A percentile compares a stretch with the other conserved stretches of the same genome.
Evolutionary conservation across 345 rosid genomes (phyloP).

Genomic region (Physaria fendleri): DNA sequence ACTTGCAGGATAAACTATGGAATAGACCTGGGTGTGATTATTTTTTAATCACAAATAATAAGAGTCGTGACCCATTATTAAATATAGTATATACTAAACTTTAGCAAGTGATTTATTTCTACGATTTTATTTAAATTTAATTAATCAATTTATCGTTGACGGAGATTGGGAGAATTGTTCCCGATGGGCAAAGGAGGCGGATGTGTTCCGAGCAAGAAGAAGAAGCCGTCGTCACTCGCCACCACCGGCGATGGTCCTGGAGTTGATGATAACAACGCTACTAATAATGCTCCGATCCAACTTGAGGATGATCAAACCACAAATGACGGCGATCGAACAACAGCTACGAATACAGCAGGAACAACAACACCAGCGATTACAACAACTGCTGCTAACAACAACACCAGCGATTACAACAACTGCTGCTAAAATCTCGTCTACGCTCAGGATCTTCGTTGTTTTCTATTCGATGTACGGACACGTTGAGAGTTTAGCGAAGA

Average conservation of each 20-base stretch:
- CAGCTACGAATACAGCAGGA: constrained; percentile 8
- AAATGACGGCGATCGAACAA: constrained; percentile 17
- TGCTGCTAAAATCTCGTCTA: constrained; percentile 10
- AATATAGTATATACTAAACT: background rate
- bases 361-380: constrained; percentile 11
- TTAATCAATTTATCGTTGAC: constrained; percentile 7
- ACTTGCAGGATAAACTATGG: too few relatives aligned
- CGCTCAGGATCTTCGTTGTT: constrained; percentile 41
- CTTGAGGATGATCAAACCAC: constrained; percentile 34
- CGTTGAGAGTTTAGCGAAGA: constrained; percentile 58
- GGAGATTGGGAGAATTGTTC: constrained; percentile 2
- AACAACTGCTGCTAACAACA: constrained; percentile 5
- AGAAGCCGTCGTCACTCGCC: constrained; percentile 32
- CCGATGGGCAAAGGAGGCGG: constrained; percentile 96
- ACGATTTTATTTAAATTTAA: background rate
- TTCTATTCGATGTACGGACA: constrained; percentile 78
- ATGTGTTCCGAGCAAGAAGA: constrained; percentile 92
- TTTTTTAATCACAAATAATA: background rate
- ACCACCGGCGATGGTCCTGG: constrained; percentile 23
- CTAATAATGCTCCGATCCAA: constrained; percentile 37
- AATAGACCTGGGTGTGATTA: background rate
- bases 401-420: constrained; percentile 11
- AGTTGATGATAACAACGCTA: constrained; percentile 4
- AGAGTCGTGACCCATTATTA: constrained; percentile 2
- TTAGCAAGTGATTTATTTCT: constrained; percentile 2